A percentile compares a stretch with the other conserved stretches of the same genome.
Conservation (phyloP, 164 flowering plant genomes). For the Pachysandra terminalis region DNA sequence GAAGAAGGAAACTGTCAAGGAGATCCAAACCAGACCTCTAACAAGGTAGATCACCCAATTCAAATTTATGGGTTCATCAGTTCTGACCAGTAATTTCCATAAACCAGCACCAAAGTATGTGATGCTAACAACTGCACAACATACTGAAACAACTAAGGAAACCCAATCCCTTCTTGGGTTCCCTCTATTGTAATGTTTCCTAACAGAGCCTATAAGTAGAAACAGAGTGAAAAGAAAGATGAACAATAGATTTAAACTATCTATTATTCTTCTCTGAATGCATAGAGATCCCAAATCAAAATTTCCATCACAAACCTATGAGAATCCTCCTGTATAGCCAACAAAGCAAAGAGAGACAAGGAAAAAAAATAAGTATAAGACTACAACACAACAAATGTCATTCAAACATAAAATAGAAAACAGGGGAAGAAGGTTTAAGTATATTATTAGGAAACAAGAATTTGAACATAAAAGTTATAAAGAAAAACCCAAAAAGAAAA, state of each 20-base stretch:
- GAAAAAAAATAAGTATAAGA: background rate
- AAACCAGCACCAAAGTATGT: conserved; percentile 29
- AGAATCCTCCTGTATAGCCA: conserved; percentile 32
- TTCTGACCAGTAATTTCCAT: conserved; percentile 20
- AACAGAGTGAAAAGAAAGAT: conserved; percentile 35
- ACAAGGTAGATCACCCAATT: conserved; percentile 31
- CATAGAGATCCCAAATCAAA: conserved; percentile 33
- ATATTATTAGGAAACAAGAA: no score
- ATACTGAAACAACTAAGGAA: conserved; percentile 31
- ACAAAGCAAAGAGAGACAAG: background rate
- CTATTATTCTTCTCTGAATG: conserved; percentile 35
- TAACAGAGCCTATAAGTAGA: conserved; percentile 22
- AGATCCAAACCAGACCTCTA: conserved; percentile 56
- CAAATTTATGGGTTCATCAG: conserved; percentile 5
- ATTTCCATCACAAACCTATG: conserved; percentile 39
- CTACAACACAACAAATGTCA: background rate
- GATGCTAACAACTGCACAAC: conserved; percentile 40
- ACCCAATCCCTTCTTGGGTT: conserved; percentile 29
- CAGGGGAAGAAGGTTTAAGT: no score
- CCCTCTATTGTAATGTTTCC: conserved; percentile 9
- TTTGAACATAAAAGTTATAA: no score
- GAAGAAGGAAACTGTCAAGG: conserved; percentile 42
- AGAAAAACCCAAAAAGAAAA: background rate
- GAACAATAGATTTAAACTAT: conserved; percentile 44
- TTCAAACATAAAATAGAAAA: background rate